Evolutionary conservation across 192 early-diverging fungal genomes (phyloP).

Genomic region (Backusella liffmaniae): DNA sequence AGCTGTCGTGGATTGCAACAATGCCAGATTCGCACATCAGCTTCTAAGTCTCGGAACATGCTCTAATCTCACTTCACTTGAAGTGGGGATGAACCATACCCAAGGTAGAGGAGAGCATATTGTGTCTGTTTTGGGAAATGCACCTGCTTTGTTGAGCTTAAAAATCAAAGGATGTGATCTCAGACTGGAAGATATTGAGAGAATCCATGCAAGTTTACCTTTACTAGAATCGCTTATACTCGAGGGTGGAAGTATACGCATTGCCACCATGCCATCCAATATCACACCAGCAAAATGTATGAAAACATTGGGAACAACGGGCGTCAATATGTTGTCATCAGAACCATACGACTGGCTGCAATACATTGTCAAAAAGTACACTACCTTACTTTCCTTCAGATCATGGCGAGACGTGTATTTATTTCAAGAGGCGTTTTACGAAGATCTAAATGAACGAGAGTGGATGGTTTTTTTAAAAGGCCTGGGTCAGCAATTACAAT

Average conservation of each 20-base stretch:
- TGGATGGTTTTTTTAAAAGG: background rate
- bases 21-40: background rate
- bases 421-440: background rate
- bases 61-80: background rate
- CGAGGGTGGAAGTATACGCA: background rate
- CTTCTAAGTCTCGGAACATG: background rate
- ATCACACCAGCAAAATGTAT: background rate
- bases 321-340: background rate
- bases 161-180: background rate
- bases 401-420: background rate
- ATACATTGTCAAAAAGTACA: background rate
- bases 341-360: background rate
- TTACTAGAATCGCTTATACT: background rate
- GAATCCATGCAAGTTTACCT: background rate
- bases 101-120: background rate
- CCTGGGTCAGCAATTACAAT: background rate
- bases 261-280: background rate
- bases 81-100: background rate
- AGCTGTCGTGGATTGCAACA: background rate
- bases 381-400: background rate
- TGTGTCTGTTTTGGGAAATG: background rate
- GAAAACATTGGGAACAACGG: background rate
- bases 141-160: background rate
- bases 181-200: background rate
- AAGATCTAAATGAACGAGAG: background rate